Percentiles rank a stretch among this genome's conserved stretches.
Conservation (phyloP, 176 grass and related monocot genomes). For the Luzula sylvatica region DNA sequence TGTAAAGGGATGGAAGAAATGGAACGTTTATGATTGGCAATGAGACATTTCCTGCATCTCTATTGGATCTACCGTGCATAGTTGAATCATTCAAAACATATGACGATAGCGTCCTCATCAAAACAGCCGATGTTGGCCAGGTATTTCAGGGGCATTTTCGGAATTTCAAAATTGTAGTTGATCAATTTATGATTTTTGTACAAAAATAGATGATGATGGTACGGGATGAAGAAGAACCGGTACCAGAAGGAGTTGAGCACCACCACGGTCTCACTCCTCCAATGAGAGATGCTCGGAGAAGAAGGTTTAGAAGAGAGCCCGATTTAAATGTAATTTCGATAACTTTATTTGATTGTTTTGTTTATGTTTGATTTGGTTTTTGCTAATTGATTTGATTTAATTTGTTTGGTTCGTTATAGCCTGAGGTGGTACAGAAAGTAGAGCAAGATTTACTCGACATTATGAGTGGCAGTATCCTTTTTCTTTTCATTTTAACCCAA, state of each 20-base stretch:
- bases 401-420: slow-evolving; percentile 33
- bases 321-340: slow-evolving; percentile 60
- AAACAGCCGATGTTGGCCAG: slow-evolving; percentile 86
- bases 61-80: slow-evolving; percentile 69
- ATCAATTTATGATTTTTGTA: neutral
- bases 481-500: slow-evolving; percentile 11
- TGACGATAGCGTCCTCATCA: slow-evolving; percentile 77
- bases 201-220: slow-evolving; percentile 93
- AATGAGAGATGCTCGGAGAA: slow-evolving; percentile 70
- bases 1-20: slow-evolving; percentile 82
- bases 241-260: slow-evolving; percentile 78
- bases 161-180: neutral
- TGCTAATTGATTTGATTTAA: slow-evolving; percentile 26
- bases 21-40: slow-evolving; percentile 82
- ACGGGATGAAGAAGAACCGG: slow-evolving; percentile 60
- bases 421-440: slow-evolving; percentile 61
- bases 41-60: slow-evolving; percentile 62
- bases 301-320: slow-evolving; percentile 77
- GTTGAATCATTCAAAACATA: slow-evolving; percentile 93
- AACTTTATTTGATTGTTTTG: slow-evolving; percentile 1
- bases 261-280: slow-evolving; percentile 89
- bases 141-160: slow-evolving; percentile 20
- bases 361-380: slow-evolving; percentile 15
- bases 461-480: slow-evolving; percentile 86
- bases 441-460: slow-evolving; percentile 61